These are phyloP conservation scores for Lenzites betulinus DNA, from an alignment of 768 basidiomycete species.

Conservation along the genomic window DNA sequence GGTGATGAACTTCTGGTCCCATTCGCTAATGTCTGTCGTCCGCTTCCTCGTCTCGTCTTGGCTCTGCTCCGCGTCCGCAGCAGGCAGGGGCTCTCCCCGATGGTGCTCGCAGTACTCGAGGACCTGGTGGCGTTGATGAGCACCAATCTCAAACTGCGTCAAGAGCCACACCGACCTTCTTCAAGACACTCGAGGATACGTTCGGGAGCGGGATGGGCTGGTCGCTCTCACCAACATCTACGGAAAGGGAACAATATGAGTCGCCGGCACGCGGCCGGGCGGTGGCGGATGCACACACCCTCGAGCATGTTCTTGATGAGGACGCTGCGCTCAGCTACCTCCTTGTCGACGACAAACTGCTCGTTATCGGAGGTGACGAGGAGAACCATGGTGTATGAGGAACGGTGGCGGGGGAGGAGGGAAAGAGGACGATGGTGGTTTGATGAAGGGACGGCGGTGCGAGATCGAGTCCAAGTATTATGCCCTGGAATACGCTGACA, in stretches of 20 bases:
- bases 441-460: slow-evolving; percentile 18
- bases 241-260: slow-evolving; percentile 6
- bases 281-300: slow-evolving; percentile 50
- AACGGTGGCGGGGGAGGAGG: neutral
- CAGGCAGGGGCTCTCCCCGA: slow-evolving; percentile 93
- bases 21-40: slow-evolving; percentile 98
- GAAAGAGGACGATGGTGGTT: slow-evolving; percentile 19
- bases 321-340: slow-evolving; percentile 92
- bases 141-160: too few relatives aligned
- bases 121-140: slow-evolving; percentile 54
- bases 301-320: slow-evolving; percentile 99
- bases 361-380: slow-evolving; percentile 96
- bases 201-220: slow-evolving; percentile 94
- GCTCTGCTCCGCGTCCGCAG: slow-evolving; percentile 74
- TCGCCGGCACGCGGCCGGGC: slow-evolving; percentile 1
- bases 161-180: slow-evolving; percentile 61
- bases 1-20: slow-evolving; percentile 98
- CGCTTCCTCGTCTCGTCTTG: slow-evolving; percentile 96
- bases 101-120: slow-evolving; percentile 99
- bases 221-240: slow-evolving; percentile 94
- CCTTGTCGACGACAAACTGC: slow-evolving; percentile 89
- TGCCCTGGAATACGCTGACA: slow-evolving; percentile 15
- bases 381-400: slow-evolving; percentile 64
- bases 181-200: slow-evolving; percentile 88
- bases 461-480: slow-evolving; percentile 12